Percentiles rank a stretch among this genome's conserved stretches.
These are phyloP conservation scores for Cynara cardunculus DNA, from an alignment of 129 eudicot species.

Conservation along the genomic window DNA sequence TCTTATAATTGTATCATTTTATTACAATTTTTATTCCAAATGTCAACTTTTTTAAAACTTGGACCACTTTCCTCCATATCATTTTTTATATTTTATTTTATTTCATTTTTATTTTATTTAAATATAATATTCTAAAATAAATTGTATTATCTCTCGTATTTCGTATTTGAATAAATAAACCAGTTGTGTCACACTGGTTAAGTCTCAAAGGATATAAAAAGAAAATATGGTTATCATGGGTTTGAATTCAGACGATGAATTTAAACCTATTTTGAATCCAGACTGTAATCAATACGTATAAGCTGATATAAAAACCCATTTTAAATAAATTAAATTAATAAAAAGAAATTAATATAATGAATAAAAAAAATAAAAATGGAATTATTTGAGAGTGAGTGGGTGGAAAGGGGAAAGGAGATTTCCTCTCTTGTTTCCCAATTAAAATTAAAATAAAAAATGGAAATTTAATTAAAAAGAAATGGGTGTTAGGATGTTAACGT, in stretches of 20 bases:
- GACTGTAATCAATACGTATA: too few relatives aligned
- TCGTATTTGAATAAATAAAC: too few relatives aligned
- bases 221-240: too few relatives aligned
- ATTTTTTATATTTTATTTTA: constrained; percentile 6
- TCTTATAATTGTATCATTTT: constrained; percentile 25
- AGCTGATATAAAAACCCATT: too few relatives aligned
- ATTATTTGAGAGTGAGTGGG: not conserved
- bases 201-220: too few relatives aligned
- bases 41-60: constrained; percentile 13
- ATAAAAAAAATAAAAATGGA: not conserved
- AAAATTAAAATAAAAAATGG: not conserved
- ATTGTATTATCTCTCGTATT: too few relatives aligned
- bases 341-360: not conserved
- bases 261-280: too few relatives aligned
- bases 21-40: constrained; percentile 1
- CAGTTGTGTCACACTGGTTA: too few relatives aligned
- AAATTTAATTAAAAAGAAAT: not conserved
- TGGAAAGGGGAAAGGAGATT: not conserved
- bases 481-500: not conserved
- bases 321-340: not conserved
- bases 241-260: too few relatives aligned
- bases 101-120: not conserved
- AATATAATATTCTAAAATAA: too few relatives aligned
- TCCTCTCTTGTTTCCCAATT: not conserved
- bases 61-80: constrained; percentile 25